Base-by-base conservation (phyloP, 352 stramenopile species). In the Phytophthora cryptogea region DNA sequence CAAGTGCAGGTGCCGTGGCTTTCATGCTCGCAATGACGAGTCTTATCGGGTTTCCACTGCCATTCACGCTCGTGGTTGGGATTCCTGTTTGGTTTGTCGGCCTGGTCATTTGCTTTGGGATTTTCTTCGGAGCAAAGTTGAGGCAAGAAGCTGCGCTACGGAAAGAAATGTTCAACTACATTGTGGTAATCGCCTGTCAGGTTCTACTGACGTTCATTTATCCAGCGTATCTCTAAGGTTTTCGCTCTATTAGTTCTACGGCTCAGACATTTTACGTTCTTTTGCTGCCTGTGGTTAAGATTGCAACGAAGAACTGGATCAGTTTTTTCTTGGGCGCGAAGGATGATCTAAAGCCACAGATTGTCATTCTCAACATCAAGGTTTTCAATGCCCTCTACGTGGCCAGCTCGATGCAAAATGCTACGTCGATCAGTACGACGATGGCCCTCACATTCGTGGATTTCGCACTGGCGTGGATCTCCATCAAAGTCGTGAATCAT, bases 311-410 rank as follows among this genome's bases (percentile, higher is more conserved):
- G 51, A 74, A 74, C 52, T 59, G 68, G 36, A 69, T 83, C 26
- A 67, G 52, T 31, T 68, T 64, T 20, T 68, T 66, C 28, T 31
- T 72, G 5, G 53, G 53, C 0, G 27, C 33, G 4, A 74, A 71
- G 28, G 49, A 72, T 13, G 70, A 79, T 40, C 14, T 67, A 5
- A 78, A 79, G 44, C 66, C 77, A 0, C 62, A 87, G 49, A 59
- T 76, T 11, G 64, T 84, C 8, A 76, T 83, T 23, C 73, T 87
- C 54, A 82, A 87, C 32, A 67, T 79, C 41, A 69, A 87, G 47
- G 52, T 87, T n/a, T 87, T 81, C 50, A 77, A 84, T 41, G 36
- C 77, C 13, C 44, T 87, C 1, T 87, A 67, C 20, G 64, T 84
- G 14, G 53, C 77, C 1, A 68, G 63, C 10, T 78, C 64, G 10